Conservation (phyloP, 176 grass and related monocot species). For the Tillandsia leiboldiana region DNA sequence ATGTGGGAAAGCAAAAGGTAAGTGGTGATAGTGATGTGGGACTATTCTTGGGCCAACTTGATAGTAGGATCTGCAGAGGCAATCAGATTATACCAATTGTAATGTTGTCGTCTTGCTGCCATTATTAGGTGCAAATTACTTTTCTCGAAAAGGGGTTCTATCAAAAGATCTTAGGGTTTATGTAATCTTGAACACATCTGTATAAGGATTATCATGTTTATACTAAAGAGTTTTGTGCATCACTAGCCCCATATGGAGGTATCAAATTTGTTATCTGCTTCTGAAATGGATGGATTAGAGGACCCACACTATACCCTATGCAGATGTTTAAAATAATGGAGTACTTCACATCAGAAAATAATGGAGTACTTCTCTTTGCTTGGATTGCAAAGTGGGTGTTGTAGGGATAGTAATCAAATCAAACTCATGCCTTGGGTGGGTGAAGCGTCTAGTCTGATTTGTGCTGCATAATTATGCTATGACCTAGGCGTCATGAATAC, state of each 20-base stretch:
- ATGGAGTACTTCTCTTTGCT: too few species aligned
- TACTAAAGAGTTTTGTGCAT: too few species aligned
- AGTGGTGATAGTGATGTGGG: conserved; percentile 16
- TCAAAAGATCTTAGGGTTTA: conserved; percentile 19
- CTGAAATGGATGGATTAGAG: too few species aligned
- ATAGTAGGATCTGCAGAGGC: too few species aligned
- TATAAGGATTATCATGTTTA: too few species aligned
- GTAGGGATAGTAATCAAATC: conserved; percentile 15
- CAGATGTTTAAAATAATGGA: too few species aligned
- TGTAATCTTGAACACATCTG: not conserved
- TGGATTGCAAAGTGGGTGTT: conserved; percentile 7
- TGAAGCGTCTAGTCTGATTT: conserved; percentile 1
- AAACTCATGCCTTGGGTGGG: conserved; percentile 15
- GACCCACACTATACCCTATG: too few species aligned
- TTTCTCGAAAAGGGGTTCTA: not conserved
- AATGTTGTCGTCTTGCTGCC: conserved; percentile 17
- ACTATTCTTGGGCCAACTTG: conserved; percentile 19
- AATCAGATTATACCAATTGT: not conserved
- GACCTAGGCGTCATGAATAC: too few species aligned
- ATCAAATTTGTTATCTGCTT: too few species aligned
- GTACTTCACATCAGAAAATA: too few species aligned
- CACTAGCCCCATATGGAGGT: too few species aligned
- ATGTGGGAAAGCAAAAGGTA: conserved; percentile 13
- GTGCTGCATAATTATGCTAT: not conserved
- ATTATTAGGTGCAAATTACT: conserved; percentile 15